Percentiles rank a stretch among this genome's conserved stretches.
These are phyloP conservation scores for Magnaporthiopsis incrustans DNA, from an alignment of 2,329 filamentous ascomycete species.

Conservation along the genomic window DNA sequence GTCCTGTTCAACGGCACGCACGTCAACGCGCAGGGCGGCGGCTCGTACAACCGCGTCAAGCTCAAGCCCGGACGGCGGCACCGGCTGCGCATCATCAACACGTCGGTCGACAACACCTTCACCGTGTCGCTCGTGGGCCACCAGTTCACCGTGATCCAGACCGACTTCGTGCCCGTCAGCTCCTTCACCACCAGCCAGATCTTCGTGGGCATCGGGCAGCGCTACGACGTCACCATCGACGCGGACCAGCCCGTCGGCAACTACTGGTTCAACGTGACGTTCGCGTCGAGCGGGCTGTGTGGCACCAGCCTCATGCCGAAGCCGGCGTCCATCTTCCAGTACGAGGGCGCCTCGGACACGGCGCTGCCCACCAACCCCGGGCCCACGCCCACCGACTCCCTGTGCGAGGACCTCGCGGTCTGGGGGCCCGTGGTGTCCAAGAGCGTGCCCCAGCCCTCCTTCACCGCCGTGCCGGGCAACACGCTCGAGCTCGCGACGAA, in stretches of 20 bases:
- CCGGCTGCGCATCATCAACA: slow-evolving; percentile 39
- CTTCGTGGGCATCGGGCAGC: slow-evolving; percentile 39
- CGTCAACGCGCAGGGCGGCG: slow-evolving; percentile 21
- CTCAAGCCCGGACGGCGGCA: slow-evolving; percentile 35
- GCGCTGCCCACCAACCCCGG: slow-evolving; percentile 24
- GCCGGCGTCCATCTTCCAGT: slow-evolving; percentile 31
- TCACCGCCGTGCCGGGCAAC: slow-evolving; percentile 10
- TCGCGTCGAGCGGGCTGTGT: slow-evolving; percentile 14
- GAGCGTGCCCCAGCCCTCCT: slow-evolving; percentile 10
- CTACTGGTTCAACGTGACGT: slow-evolving; percentile 20
- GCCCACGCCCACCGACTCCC: slow-evolving; percentile 13
- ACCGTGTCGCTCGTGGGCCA: slow-evolving; percentile 41
- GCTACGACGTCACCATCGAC: slow-evolving; percentile 40
- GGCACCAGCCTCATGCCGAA: slow-evolving; percentile 13
- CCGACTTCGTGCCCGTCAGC: slow-evolving; percentile 42
- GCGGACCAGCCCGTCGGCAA: slow-evolving; percentile 19
- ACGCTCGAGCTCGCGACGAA: slow-evolving; percentile 13
- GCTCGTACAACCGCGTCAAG: slow-evolving; percentile 22
- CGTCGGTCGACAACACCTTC: slow-evolving; percentile 38
- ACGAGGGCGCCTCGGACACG: slow-evolving; percentile 22
- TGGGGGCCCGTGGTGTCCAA: slow-evolving; percentile 15
- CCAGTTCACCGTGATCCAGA: slow-evolving; percentile 38
- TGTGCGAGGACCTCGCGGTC: slow-evolving; percentile 14
- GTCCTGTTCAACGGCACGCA: slow-evolving; percentile 34
- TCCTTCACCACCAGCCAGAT: slow-evolving; percentile 42